Evolutionary conservation across 345 rosid genomes (phyloP).

Genomic region (Garcia nutans): DNA sequence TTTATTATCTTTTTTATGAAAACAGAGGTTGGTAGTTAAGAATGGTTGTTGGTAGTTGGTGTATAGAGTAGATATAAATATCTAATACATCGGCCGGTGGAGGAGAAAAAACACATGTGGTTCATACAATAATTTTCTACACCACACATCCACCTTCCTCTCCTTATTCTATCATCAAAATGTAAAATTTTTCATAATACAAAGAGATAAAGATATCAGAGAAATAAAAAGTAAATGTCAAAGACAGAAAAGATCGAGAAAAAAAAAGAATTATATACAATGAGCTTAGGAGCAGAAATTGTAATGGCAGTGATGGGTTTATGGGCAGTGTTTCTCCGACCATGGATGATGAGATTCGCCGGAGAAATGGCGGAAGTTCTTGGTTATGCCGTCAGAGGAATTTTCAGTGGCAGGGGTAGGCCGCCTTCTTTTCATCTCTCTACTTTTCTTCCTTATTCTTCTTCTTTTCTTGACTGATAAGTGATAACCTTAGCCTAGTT

Average conservation of each 20-base stretch:
- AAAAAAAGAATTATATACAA: background rate
- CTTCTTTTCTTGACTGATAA: slow-evolving; percentile 4
- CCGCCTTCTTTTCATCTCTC: slow-evolving; percentile 18
- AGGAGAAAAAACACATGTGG: background rate
- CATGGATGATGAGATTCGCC: slow-evolving; percentile 33
- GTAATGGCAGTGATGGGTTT: slow-evolving; percentile 35
- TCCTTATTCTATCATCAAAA: background rate
- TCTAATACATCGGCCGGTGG: too few species aligned
- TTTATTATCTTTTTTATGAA: too few species aligned
- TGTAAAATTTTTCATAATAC: background rate
- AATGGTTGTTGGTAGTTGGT: background rate
- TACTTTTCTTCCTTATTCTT: slow-evolving; percentile 18
- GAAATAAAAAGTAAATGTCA: too few species aligned
- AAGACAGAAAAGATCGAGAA: background rate
- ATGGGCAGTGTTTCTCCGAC: slow-evolving; percentile 41
- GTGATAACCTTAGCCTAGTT: too few species aligned
- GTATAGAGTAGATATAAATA: too few species aligned
- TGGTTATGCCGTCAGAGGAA: slow-evolving; percentile 11
- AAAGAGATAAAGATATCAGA: too few species aligned
- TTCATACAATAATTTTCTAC: background rate
- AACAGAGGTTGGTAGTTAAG: background rate
- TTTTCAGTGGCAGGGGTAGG: slow-evolving; percentile 22
- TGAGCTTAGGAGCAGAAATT: slow-evolving; percentile 40
- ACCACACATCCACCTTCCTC: too few species aligned
- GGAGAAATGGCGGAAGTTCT: slow-evolving; percentile 32